Evolutionary conservation across 2,329 filamentous ascomycete species (phyloP).

Genomic region (Ustilaginoidea virens): DNA sequence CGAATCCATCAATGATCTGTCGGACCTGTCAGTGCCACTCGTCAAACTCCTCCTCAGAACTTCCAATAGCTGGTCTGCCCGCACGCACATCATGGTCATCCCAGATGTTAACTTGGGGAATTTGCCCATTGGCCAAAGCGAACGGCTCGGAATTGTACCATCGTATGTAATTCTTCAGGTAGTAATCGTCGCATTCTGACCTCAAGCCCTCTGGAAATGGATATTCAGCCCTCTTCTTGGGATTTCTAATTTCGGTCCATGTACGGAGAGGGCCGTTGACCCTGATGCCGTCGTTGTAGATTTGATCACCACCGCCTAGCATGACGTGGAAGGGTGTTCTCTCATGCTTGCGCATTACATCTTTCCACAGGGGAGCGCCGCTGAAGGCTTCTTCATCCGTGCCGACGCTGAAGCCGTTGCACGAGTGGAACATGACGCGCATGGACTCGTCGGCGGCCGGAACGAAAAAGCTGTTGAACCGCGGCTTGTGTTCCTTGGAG

Average conservation of each 20-base stretch:
- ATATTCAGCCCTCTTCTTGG: constrained; percentile 62
- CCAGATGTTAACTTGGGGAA: constrained; percentile 95
- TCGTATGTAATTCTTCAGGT: constrained; percentile 74
- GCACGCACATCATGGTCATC: constrained; percentile 78
- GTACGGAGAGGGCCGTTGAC: constrained; percentile 64
- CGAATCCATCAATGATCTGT: constrained; percentile 80
- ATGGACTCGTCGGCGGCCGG: constrained; percentile 74
- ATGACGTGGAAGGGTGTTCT: constrained; percentile 86
- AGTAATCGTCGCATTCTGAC: constrained; percentile 75
- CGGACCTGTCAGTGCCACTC: too few relatives aligned
- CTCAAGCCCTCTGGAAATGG: constrained; percentile 69
- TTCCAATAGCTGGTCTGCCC: too few relatives aligned
- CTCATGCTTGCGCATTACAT: constrained; percentile 71
- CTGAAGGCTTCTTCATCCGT: constrained; percentile 77
- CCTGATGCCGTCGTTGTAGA: constrained; percentile 89
- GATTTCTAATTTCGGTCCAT: constrained; percentile 77
- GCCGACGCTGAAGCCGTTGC: constrained; percentile 87
- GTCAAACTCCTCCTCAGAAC: too few relatives aligned
- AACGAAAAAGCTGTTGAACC: constrained; percentile 64
- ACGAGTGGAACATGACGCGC: constrained; percentile 98
- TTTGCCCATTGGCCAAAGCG: constrained; percentile 73
- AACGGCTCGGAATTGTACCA: constrained; percentile 79
- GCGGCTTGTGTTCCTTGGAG: constrained; percentile 37
- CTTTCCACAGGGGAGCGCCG: constrained; percentile 88
- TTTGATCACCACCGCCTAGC: constrained; percentile 85